Conservation (phyloP, 2,329 filamentous ascomycete species). For the Parasarocladium wereldwijsianum region DNA sequence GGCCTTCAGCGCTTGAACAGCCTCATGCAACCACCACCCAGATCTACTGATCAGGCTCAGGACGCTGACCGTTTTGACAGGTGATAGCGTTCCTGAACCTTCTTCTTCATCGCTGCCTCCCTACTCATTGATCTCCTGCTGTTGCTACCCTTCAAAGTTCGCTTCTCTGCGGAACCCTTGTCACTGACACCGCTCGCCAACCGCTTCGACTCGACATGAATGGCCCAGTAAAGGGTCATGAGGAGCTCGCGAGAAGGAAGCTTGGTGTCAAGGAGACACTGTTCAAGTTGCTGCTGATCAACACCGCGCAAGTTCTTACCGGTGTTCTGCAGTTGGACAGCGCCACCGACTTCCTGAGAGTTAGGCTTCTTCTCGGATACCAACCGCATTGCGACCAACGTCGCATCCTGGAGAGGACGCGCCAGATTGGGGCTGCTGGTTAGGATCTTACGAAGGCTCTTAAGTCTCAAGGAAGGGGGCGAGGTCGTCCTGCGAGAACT, state of each 20-base stretch:
- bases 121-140: too few species aligned
- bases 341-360: slow-evolving; percentile 26
- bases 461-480: slow-evolving; percentile 47
- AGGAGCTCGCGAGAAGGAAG: slow-evolving; percentile 33
- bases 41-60: too few species aligned
- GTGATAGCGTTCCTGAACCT: too few species aligned
- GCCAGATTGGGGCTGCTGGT: slow-evolving; percentile 60
- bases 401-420: slow-evolving; percentile 61
- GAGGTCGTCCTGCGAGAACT: slow-evolving; percentile 33
- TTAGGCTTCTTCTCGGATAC: slow-evolving; percentile 44
- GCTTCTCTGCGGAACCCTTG: too few species aligned
- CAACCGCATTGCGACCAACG: slow-evolving; percentile 59
- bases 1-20: too few species aligned
- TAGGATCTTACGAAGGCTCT: slow-evolving; percentile 49
- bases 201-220: slow-evolving; percentile 26
- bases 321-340: slow-evolving; percentile 17
- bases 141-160: too few species aligned
- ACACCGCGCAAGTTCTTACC: slow-evolving; percentile 16
- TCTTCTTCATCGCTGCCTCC: too few species aligned
- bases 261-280: slow-evolving; percentile 20
- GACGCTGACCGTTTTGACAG: too few species aligned
- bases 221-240: slow-evolving; percentile 30
- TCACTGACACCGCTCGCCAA: slow-evolving; percentile 13
- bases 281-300: slow-evolving; percentile 18
- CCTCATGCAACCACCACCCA: too few species aligned